A percentile compares a stretch with the other conserved stretches of the same genome.
Conservation (phyloP, 2,329 filamentous ascomycete genomes). For the Lachnellula hyalina region DNA sequence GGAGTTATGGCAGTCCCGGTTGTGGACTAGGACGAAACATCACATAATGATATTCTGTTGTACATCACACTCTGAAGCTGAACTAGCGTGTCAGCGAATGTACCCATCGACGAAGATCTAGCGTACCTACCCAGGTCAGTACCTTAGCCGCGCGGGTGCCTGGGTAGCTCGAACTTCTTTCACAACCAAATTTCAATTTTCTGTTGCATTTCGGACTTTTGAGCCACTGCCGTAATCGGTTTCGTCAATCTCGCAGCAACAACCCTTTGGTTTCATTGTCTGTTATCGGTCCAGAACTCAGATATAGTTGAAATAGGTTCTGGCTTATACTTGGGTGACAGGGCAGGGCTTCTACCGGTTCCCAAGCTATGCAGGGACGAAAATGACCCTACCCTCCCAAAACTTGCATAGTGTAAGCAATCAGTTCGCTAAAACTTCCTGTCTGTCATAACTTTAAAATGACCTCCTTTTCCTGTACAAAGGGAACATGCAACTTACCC, state of each 20-base stretch:
- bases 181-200: not conserved
- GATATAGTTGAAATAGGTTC: not conserved
- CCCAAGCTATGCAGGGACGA: no score
- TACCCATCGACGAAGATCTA: not conserved
- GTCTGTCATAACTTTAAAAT: not conserved
- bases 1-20: slow-evolving; percentile 69
- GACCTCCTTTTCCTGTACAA: not conserved
- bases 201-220: slow-evolving; percentile 11
- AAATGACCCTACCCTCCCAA: not conserved
- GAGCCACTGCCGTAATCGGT: slow-evolving; percentile 9
- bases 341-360: no score
- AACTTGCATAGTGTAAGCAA: not conserved
- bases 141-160: no score
- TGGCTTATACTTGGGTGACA: no score
- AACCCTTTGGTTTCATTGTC: not conserved
- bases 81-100: not conserved
- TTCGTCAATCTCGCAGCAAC: not conserved
- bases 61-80: not conserved
- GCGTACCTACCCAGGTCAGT: not conserved
- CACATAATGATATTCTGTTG: not conserved
- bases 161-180: not conserved
- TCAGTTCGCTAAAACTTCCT: not conserved
- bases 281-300: not conserved
- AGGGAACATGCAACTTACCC: no score
- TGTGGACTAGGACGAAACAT: slow-evolving; percentile 7